Base-by-base conservation (phyloP, 345 rosid genomes). In the Ricinus communis region DNA sequence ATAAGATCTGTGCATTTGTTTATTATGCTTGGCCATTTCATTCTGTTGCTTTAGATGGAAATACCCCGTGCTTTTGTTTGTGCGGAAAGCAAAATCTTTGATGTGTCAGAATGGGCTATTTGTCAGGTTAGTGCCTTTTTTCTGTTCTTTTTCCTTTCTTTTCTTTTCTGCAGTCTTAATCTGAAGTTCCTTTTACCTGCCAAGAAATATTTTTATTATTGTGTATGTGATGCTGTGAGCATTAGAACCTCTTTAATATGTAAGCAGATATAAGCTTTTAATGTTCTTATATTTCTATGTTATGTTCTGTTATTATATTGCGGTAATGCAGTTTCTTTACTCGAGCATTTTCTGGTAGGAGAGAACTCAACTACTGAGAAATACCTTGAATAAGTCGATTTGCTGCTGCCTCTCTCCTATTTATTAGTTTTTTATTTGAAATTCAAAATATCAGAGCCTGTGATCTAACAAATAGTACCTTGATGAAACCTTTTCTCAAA, bases 1-100 rank as follows among this genome's bases (percentile, higher is more conserved):
- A 22, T 60, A 59, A 22, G 4, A 51, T 70, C 54, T 57, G 15
- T 61, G 43, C 11, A 52, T 56, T 50, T 71, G 30, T 72, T 63
- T 46, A 43, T 66, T 41, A 28, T 63, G 61, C 72, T 73, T 57
- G 62, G 16, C 52, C 47, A 46, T 79, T 73, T 64, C 30, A 11
- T 74, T 67, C 25, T n/a, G 76, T 64, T 65, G 28, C 55, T 72
- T 31, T 45, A 95, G 99, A 85, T 89, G 81, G 99, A 95, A 81
- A 93, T 95, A 71, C 99, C 99, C 0, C 90, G 94, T 16, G 99
- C 98, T 64, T 95, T 93, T 89, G 99, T 95, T 67, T 95, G 99
- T 68, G 99, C 97, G 3, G 99, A 95, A 81, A 90, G 97, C 90
- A 95, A 92, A 82, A 83, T 93, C 80, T 95, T 92, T 89, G 99